phyloP scores from a whole-genome alignment of 1,139 yeast species.

The Geotrichum carabidarum region DNA sequence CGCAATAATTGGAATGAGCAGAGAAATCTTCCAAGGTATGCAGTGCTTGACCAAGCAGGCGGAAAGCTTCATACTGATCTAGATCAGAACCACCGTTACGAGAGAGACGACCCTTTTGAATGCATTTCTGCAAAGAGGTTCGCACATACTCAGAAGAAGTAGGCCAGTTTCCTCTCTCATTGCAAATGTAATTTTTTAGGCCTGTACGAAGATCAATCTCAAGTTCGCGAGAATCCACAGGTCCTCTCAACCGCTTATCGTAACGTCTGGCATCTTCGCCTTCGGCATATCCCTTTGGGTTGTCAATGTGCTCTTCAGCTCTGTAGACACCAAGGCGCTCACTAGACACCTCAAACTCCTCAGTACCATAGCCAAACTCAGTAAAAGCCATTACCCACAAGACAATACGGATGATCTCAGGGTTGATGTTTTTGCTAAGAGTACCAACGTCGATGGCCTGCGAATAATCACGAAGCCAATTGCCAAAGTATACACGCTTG shows the following conservation, averaged over 20 bases:
- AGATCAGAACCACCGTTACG: constrained; percentile 15
- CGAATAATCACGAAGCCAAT: constrained; percentile 31
- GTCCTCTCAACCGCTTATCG: constrained; percentile 27
- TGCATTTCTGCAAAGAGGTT: constrained; percentile 23
- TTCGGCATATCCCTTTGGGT: constrained; percentile 28
- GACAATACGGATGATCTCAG: constrained; percentile 25
- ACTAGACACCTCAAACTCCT: constrained; percentile 31
- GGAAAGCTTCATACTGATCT: constrained; percentile 26
- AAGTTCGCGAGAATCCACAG: constrained; percentile 27
- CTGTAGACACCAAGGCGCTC: constrained; percentile 29
- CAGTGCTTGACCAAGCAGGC: constrained; percentile 30
- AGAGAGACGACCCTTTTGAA: constrained; percentile 26
- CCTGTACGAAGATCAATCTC: constrained; percentile 29
- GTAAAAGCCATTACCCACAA: constrained; percentile 29
- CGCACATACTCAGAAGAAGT: constrained; percentile 27
- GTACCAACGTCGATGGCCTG: constrained; percentile 32
- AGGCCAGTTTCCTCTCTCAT: constrained; percentile 30
- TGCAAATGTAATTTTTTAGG: constrained; percentile 29
- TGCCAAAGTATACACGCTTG: constrained; percentile 30
- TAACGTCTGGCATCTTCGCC: constrained; percentile 24
- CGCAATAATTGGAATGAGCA: constrained; percentile 29
- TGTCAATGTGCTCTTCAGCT: constrained; percentile 32
- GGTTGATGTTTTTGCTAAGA: constrained; percentile 24
- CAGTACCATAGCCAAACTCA: constrained; percentile 31
- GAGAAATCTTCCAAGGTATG: constrained; percentile 29